Evolutionary conservation across 768 basidiomycete genomes (phyloP), one percentile per base, ranked within the genome.

Genomic region (Lactifluus echinatus): DNA sequence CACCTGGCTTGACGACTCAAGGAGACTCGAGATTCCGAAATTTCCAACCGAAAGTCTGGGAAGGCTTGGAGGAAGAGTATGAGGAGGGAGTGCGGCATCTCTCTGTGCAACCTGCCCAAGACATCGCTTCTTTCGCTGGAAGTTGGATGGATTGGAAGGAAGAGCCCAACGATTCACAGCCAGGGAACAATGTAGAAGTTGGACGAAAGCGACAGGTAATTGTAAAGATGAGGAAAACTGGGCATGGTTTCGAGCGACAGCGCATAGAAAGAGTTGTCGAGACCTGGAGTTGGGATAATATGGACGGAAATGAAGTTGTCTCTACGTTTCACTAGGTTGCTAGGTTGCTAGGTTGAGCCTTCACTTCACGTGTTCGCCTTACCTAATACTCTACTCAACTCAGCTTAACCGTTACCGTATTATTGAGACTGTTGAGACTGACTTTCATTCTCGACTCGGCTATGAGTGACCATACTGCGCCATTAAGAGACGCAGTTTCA

Each of bases 21-120:
- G 46, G 57, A 63, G 55, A 61, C 56, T 53, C 51, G 47, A 46
- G 60, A 2, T 64, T 66, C 15, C 58, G 57, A 8, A 59, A 90
- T 66, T 90, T 87, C 73, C 77, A 74, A 67, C 87, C 85, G 0
- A 80, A 77, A 65, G 64, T 65, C 29, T 90, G 88, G 88, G 86
- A 87, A 60, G 71, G 66, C 33, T 70, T 80, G 21, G 68, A 68
- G 24, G 74, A 77, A 60, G 69, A 70, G 12, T 71, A 73, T 17
- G 70, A 69, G 17, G 78, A 79, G 65, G 72, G 69, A 17, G 76
- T 74, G 50, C 73, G 66, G 11, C 67, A 66, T 50, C 67, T 65
- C 17, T 66, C 72, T 53, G 78, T 74, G 57, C 73, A 71, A 21
- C 66, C 64, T 59, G 75, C 79, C 1, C 62, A 66, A 21, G 70